phyloP scores from a whole-genome alignment of 768 basidiomycete genomes.

The Termitomyces sp. region DNA sequence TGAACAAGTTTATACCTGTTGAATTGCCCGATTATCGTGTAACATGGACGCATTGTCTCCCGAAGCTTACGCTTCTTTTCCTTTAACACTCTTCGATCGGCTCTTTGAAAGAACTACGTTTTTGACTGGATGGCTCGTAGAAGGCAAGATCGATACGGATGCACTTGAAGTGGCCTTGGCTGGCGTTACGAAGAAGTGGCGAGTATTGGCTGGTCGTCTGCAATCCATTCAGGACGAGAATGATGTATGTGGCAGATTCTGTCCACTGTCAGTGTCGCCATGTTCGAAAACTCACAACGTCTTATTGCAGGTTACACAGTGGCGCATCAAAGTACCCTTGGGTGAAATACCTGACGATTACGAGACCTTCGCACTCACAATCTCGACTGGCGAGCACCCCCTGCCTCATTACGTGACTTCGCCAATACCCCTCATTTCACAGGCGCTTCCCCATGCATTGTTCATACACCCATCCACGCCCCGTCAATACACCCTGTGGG shows the following conservation, averaged over 20 bases:
- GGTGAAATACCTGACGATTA: conserved; percentile 30
- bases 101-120: conserved; percentile 35
- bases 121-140: conserved; percentile 40
- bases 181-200: conserved; percentile 30
- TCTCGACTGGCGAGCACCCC: conserved; percentile 26
- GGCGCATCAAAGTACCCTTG: conserved; percentile 33
- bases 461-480: conserved; percentile 37
- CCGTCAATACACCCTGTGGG: conserved; percentile 32
- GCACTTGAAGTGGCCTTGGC: conserved; percentile 26
- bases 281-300: not conserved
- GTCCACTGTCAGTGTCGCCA: not conserved
- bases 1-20: not conserved
- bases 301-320: conserved; percentile 24
- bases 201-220: conserved; percentile 26
- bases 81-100: conserved; percentile 34
- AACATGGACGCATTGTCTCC: conserved; percentile 8
- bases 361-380: conserved; percentile 32
- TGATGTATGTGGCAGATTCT: conserved; percentile 10
- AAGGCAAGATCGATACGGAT: conserved; percentile 32
- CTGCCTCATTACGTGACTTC: conserved; percentile 31
- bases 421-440: conserved; percentile 28
- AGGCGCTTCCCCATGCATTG: conserved; percentile 31
- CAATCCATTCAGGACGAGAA: conserved; percentile 17
- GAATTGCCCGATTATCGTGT: not conserved
- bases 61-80: conserved; percentile 12